Evolutionary conservation across 73 alveolate species (phyloP), one percentile per base, ranked within the genome.

Genomic region (Halteria grandinella): DNA sequence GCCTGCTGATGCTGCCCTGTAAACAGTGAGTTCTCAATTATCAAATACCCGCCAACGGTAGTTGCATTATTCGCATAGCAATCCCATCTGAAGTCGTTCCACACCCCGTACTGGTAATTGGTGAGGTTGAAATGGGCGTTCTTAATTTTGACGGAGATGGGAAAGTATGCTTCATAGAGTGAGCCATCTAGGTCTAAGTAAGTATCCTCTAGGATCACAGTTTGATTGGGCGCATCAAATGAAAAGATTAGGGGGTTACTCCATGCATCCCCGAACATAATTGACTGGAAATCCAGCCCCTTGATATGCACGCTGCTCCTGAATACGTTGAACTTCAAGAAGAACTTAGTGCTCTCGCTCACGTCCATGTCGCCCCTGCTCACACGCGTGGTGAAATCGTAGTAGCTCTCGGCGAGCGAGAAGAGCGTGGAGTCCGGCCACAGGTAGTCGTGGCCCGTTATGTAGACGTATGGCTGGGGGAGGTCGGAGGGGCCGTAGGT

Each of bases 241-340:
- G 63, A 10, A 48, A 54, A 73, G 7, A 73, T 29, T 37, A 73
- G 23, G 40, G 85, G 85, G 49, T 73, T 73, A 6, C 62, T 28
- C 85, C 85, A 73, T 15, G 85, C 85, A 73, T 51, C 74, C 2
- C 85, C 85, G 27, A 36, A 73, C 85, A 73, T 73, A 18, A 73
- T 73, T 36, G 58, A 52, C 37, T 73, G 18, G 31, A 53, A 48
- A 36, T 73, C 85, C 18, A 34, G 57, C 33, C 36, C 62, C 27
- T 52, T 20, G 3, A 73, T 37, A 7, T 33, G 39, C 33, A 73
- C 14, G 25, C 60, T 48, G 12, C 52, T 45, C 11, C 85, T 23
- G 44, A 73, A 73, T 12, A 54, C 64, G 29, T 37, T 54, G 20
- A 48, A 54, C 36, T 73, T 73, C 1, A 73, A 23, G 85, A 73